A percentile compares a stretch with the other conserved stretches of the same genome.
Conservation (phyloP, 2,329 filamentous ascomycete genomes). For the Cercospora brassicicola region DNA sequence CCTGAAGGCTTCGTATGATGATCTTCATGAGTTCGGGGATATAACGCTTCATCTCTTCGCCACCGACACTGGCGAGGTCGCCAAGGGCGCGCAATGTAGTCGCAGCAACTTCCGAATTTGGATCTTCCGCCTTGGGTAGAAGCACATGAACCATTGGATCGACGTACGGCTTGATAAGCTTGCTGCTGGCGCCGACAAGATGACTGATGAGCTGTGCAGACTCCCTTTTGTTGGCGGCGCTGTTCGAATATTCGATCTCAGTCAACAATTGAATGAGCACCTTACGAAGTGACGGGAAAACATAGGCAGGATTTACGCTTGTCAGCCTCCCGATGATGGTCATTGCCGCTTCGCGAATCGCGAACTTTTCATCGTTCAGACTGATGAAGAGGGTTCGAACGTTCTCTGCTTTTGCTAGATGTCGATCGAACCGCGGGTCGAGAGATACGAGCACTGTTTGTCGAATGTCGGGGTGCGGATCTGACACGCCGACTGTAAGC, state of each 20-base stretch:
- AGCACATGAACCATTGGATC: constrained; percentile 93
- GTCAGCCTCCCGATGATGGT: constrained; percentile 93
- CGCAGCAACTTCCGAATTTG: constrained; percentile 82
- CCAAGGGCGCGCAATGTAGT: constrained; percentile 95
- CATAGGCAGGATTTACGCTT: constrained; percentile 89
- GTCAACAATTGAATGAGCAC: constrained; percentile 94
- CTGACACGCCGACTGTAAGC: constrained; percentile 89
- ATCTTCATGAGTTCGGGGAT: constrained; percentile 91
- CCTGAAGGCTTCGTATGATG: constrained; percentile 89
- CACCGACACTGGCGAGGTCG: constrained; percentile 88
- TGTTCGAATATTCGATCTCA: constrained; percentile 93
- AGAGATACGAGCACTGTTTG: constrained; percentile 84
- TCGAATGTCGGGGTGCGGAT: constrained; percentile 83
- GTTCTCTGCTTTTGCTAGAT: constrained; percentile 96
- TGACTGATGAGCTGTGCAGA: constrained; percentile 90
- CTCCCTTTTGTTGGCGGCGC: constrained; percentile 91
- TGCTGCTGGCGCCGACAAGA: constrained; percentile 87
- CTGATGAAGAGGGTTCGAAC: constrained; percentile 94
- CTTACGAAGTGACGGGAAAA: constrained; percentile 92
- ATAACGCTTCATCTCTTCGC: constrained; percentile 89
- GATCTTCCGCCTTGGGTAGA: constrained; percentile 86
- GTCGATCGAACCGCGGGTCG: constrained; percentile 90
- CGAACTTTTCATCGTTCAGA: constrained; percentile 90
- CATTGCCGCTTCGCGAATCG: constrained; percentile 90
- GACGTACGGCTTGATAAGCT: constrained; percentile 92